Conservation (phyloP, 2,329 filamentous ascomycete species). For the Arachnomyces sp. region DNA sequence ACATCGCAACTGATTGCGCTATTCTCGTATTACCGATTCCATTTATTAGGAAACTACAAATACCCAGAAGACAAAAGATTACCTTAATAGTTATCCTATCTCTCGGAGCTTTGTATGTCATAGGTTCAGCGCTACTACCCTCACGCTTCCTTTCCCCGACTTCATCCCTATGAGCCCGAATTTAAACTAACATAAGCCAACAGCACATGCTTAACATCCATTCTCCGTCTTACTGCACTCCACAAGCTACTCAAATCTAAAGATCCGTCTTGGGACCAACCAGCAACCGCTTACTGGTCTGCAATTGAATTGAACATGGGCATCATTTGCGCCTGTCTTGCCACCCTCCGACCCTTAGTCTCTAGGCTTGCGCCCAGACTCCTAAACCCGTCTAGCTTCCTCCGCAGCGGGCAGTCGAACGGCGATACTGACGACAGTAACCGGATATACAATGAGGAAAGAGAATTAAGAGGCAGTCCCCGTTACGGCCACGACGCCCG, state of each 20-base stretch:
- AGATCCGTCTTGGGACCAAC: slow-evolving; percentile 4
- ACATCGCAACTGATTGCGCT: slow-evolving; percentile 7
- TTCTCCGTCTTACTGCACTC: slow-evolving; percentile 1
- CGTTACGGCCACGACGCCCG: not conserved
- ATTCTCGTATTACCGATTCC: slow-evolving; percentile 8
- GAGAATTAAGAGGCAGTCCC: not conserved
- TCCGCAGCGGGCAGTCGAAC: not conserved
- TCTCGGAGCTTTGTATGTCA: slow-evolving; percentile 9
- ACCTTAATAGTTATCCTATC: slow-evolving; percentile 4
- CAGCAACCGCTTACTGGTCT: slow-evolving; percentile 3
- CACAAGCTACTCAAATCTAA: not conserved
- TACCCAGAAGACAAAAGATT: slow-evolving; percentile 4
- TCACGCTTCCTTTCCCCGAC: too few relatives aligned
- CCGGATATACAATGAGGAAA: not conserved
- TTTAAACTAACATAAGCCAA: too few relatives aligned
- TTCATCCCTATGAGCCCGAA: too few relatives aligned
- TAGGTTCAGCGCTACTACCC: too few relatives aligned
- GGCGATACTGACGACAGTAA: not conserved
- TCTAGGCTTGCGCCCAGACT: not conserved
- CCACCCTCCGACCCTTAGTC: slow-evolving; percentile 1
- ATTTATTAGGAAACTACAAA: slow-evolving; percentile 7
- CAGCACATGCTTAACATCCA: slow-evolving; percentile 3
- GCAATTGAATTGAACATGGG: slow-evolving; percentile 4
- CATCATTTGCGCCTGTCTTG: slow-evolving; percentile 2
- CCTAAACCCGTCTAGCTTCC: not conserved